A percentile compares a stretch with the other conserved stretches of the same genome.
Conservation (phyloP, 768 basidiomycete species). For the Gloeophyllum trabeum region DNA sequence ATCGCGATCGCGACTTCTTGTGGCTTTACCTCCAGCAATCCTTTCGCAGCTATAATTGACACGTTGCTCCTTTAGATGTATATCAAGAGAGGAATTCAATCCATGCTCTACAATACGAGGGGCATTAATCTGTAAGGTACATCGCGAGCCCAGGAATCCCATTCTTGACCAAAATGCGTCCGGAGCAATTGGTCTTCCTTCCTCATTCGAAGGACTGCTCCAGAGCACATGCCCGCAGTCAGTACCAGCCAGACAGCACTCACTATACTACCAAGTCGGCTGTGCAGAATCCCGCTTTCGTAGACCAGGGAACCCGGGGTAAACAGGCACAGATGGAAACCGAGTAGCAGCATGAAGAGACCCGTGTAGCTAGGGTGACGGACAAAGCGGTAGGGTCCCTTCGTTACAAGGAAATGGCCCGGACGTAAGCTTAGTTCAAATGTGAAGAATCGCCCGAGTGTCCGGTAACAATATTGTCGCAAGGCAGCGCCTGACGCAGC, state of each 20-base stretch:
- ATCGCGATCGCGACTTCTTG: too few relatives aligned
- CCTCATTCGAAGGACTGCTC: constrained; percentile 1
- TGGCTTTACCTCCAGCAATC: too few relatives aligned
- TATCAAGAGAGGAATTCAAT: too few relatives aligned
- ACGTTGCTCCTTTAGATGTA: too few relatives aligned
- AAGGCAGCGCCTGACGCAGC: constrained; percentile 2
- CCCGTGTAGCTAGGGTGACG: constrained; percentile 20
- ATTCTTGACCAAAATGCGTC: constrained; percentile 8
- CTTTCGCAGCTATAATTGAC: too few relatives aligned
- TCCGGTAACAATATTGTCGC: constrained; percentile 16
- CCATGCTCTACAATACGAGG: constrained; percentile 4
- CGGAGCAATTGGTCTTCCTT: constrained; percentile 8
- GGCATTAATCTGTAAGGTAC: constrained; percentile 8
- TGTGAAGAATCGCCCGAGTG: constrained; percentile 17
- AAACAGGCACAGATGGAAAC: constrained; percentile 3
- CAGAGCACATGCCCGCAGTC: background rate
- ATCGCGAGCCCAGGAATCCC: constrained; percentile 7
- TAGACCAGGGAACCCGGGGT: constrained; percentile 2
- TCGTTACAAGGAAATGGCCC: constrained; percentile 15
- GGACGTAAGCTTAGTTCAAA: constrained; percentile 15
- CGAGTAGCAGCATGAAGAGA: constrained; percentile 3
- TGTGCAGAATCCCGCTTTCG: background rate
- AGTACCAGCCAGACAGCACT: background rate
- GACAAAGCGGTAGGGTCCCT: constrained; percentile 17
- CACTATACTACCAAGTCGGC: background rate